These are phyloP conservation scores for Colletotrichum horii DNA, from an alignment of 2,329 filamentous ascomycete species.

Conservation along the genomic window DNA sequence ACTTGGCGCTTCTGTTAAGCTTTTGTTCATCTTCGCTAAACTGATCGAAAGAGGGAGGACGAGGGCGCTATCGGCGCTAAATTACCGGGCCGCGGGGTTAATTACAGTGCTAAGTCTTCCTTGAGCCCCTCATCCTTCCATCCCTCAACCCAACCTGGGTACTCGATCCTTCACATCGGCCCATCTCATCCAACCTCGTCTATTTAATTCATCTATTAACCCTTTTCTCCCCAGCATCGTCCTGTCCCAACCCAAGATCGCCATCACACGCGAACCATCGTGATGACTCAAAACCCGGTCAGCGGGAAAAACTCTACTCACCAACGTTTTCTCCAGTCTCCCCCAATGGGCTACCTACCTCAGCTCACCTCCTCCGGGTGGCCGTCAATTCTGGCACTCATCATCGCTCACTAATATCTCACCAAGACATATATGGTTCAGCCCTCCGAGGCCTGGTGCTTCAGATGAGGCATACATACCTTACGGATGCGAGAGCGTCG, in stretches of 20 bases:
- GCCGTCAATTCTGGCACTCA: background rate
- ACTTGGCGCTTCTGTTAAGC: background rate
- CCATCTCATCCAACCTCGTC: background rate
- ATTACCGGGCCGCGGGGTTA: background rate
- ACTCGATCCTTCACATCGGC: background rate
- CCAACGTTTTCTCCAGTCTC: background rate
- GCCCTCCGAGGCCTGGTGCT: background rate
- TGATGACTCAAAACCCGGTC: background rate
- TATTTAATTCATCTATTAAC: background rate
- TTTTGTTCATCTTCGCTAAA: background rate
- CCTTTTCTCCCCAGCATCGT: background rate
- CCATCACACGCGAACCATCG: background rate
- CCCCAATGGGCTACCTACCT: background rate
- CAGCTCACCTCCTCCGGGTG: too few species aligned
- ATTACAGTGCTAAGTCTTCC: background rate
- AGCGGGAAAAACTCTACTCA: background rate
- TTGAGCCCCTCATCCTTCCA: background rate
- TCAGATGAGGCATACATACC: background rate
- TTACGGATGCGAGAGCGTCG: background rate
- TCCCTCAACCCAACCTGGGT: background rate
- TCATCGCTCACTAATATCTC: background rate
- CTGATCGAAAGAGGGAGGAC: background rate
- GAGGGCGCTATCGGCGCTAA: background rate
- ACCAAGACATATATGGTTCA: background rate
- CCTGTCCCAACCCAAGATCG: background rate